Conservation (phyloP, 2,329 filamentous ascomycete species). For the Pseudogymnoascus sp. region DNA sequence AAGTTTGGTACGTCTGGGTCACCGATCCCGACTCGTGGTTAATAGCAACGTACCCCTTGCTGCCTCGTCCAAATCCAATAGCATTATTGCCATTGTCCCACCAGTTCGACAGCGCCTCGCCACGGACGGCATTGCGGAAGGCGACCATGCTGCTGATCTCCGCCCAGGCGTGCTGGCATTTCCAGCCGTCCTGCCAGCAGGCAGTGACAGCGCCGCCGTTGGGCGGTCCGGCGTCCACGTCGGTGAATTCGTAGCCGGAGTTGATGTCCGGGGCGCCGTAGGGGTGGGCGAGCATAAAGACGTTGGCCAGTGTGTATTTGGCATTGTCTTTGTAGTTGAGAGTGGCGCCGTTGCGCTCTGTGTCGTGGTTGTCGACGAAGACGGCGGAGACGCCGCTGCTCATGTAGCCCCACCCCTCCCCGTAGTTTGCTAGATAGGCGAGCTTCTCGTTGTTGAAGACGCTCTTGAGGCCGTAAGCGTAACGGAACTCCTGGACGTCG, state of each 20-base stretch:
- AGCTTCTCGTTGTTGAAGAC: background rate
- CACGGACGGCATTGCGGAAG: background rate
- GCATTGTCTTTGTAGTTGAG: background rate
- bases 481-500: slow-evolving; percentile 1
- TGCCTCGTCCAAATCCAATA: background rate
- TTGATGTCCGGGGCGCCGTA: background rate
- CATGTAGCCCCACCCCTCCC: background rate
- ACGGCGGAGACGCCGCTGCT: background rate
- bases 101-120: background rate
- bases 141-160: background rate
- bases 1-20: background rate
- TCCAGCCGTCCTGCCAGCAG: background rate
- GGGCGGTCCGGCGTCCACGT: background rate
- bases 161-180: background rate
- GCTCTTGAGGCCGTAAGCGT: background rate
- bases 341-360: background rate
- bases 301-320: background rate
- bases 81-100: background rate
- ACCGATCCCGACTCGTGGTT: background rate
- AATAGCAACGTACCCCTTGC: background rate
- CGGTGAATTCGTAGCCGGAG: background rate
- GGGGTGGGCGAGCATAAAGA: background rate
- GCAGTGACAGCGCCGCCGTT: background rate
- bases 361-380: slow-evolving; percentile 1
- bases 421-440: background rate